Evolutionary conservation across 2,329 filamentous ascomycete genomes (phyloP), one percentile per base, ranked within the genome.

Genomic region (Podosphaera fusca): DNA sequence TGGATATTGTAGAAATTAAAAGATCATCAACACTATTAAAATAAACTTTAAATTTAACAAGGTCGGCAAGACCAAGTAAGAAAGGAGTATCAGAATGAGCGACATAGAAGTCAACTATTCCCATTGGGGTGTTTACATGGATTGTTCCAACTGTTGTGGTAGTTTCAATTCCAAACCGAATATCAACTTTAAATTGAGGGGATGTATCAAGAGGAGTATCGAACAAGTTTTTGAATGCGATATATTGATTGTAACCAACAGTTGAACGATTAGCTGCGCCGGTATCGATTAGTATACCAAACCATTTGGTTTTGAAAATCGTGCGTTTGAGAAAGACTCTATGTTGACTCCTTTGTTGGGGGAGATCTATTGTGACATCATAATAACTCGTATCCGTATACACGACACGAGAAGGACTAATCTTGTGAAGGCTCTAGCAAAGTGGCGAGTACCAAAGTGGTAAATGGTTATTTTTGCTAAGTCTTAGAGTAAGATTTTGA

Each of bases 101-200:
- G 42, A 59, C 55, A 47, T 59, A 40, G 29, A 57, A 57, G 35
- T 45, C 38, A 34, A 59, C 40, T 30, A 51, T 7, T 2, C 51
- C 35, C 35, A 57, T 45, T 51, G 34, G 40, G 1, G 29, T 57
- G 2, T 50, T 14, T 45, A 59, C 29, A 12, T 36, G 35, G 4
- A 51, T 51, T 45, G 30, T 45, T 29, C 52, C 52, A 3, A 57
- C 53, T 33, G 36, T 51, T 35, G 29, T 34, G 1, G 45, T 55
- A 33, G 14, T n/a, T n/a, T 46, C 35, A 45, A 59, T 57, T 2
- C 51, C 47, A 56, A 59, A 59, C 38, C 52, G 14, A 36, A 57
- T 45, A 46, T n/a, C 46, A 6, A 57, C 46, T 49, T 47, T 47
- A 47, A 47, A 47, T 47, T 47, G 7, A 9, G 45, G 45, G 7